These are phyloP conservation scores for Penicillium malachiteum DNA, from an alignment of 495 filamentous ascomycete genomes.

Conservation along the genomic window DNA sequence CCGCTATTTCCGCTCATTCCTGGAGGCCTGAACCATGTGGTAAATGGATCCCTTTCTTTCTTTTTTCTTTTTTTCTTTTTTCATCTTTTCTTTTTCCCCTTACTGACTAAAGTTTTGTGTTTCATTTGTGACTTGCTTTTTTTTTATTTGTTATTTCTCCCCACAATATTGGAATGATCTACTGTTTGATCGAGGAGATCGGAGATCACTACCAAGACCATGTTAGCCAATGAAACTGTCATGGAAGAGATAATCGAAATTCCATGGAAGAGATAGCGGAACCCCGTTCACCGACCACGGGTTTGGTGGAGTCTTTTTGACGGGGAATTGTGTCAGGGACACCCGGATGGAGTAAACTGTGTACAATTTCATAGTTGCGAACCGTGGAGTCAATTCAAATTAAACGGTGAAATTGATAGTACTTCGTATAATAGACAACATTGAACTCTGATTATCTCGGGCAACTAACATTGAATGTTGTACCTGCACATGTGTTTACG, in stretches of 20 bases:
- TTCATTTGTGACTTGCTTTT: neutral
- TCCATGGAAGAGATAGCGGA: neutral
- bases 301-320: neutral
- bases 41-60: neutral
- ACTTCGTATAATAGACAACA: too few relatives aligned
- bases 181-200: neutral
- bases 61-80: too few relatives aligned
- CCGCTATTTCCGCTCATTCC: neutral
- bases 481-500: too few relatives aligned
- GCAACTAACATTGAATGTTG: too few relatives aligned
- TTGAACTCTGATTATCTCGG: too few relatives aligned
- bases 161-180: neutral
- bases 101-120: neutral
- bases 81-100: neutral
- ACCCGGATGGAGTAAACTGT: constrained; percentile 1
- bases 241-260: neutral
- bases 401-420: too few relatives aligned
- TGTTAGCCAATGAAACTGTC: neutral
- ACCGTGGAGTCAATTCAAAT: too few relatives aligned
- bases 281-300: neutral
- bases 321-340: neutral
- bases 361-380: neutral
- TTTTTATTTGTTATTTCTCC: neutral
- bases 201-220: neutral
- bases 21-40: neutral